Evolutionary conservation across 768 basidiomycete genomes (phyloP), one percentile per base, ranked within the genome.

Genomic region (Tulasnella sp.): DNA sequence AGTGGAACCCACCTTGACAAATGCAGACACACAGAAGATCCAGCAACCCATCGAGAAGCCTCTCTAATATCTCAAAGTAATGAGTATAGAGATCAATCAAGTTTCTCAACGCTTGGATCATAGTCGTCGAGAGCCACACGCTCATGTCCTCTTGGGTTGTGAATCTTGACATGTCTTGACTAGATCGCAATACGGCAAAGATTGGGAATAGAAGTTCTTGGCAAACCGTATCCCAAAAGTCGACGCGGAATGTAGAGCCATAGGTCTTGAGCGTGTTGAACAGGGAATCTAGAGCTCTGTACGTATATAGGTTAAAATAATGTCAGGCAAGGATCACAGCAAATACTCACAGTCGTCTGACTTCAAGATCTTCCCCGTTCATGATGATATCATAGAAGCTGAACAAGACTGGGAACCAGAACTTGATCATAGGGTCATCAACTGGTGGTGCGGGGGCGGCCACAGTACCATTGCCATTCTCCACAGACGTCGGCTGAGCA

Each of bases 311-410:
- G 22, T 24, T 24, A 16, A 6, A 4, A 47, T 2, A 15, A 9
- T 15, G 24, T 29, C 4, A 6, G 29, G 15, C 44, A 28, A 10
- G 28, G 5, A 25, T n/a, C 10, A 40, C 32, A 35, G n/a, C 28
- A 46, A 48, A 10, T 25, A 72, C 89, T 69, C 63, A 99, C 95
- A 96, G 65, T 62, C 92, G 77, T 59, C 95, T 79, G 46, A 99
- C 91, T 75, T 99, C 95, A 24, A 99, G 69, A 61, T 99, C 95
- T 64, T 98, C 95, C 15, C 90, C 95, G 56, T 95, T 98, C 93
- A 99, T 98, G 63, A 99, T 93, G 48, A 99, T 93, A 64, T 98
- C 95, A 66, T 92, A 96, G 70, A 96, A 98, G n/a, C 86, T 84
- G 62, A 98, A 93, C 32, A 98, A 71, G 1, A 89, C 79, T 0